These are phyloP conservation scores for Dactylonectria macrodidyma DNA, from an alignment of 2,329 filamentous ascomycete species.

Conservation along the genomic window DNA sequence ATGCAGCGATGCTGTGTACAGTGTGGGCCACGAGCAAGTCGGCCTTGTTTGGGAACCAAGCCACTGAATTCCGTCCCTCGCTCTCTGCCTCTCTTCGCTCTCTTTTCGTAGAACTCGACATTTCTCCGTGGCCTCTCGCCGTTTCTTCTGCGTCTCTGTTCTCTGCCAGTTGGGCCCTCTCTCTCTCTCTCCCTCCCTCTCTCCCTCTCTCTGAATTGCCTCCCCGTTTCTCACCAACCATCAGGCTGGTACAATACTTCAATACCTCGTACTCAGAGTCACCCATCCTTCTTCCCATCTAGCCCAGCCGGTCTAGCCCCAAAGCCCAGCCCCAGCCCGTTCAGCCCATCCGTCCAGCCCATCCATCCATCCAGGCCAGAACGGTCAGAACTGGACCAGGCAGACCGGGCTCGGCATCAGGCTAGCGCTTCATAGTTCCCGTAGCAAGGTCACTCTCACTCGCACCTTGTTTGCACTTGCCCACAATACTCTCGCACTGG, in stretches of 20 bases:
- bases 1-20: background rate
- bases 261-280: background rate
- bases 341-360: background rate
- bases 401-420: constrained; percentile 16
- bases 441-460: constrained; percentile 21
- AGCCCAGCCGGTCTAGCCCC: background rate
- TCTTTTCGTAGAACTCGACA: too few relatives aligned
- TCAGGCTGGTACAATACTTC: background rate
- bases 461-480: background rate
- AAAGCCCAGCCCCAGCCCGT: background rate
- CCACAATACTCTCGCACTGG: constrained; percentile 16
- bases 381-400: constrained; percentile 1
- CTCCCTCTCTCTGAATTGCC: too few relatives aligned
- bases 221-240: too few relatives aligned
- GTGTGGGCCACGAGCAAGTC: background rate
- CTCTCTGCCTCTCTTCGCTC: background rate
- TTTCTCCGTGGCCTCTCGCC: background rate
- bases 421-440: constrained; percentile 29
- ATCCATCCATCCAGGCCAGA: background rate
- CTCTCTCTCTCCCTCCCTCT: too few relatives aligned
- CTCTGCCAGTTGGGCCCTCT: too few relatives aligned
- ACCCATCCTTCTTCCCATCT: background rate
- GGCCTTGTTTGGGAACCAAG: background rate
- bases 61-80: background rate
- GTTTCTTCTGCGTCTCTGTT: background rate